A percentile compares a stretch with the other conserved stretches of the same genome.
Conservation (phyloP, 78 protist species). For the Dictyostelium capitatum region DNA sequence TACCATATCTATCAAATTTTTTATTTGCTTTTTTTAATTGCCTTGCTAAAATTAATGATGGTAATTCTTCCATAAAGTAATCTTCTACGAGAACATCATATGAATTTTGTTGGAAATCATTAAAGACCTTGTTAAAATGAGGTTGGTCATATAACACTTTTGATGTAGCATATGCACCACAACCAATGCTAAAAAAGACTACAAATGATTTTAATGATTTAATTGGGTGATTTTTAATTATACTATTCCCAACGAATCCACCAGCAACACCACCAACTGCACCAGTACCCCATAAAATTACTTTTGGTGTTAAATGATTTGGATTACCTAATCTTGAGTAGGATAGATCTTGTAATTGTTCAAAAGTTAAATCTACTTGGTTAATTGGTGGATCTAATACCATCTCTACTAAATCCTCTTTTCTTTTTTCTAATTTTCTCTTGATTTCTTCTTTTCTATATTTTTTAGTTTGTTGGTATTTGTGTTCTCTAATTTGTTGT, state of each 20-base stretch:
- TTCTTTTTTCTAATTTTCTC: not conserved
- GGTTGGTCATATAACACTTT: not conserved
- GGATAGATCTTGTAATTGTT: too few species aligned
- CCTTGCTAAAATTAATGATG: not conserved
- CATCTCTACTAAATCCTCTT: not conserved
- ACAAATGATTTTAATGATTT: not conserved
- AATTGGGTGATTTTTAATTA: not conserved
- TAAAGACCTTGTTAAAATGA: not conserved
- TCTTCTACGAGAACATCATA: not conserved
- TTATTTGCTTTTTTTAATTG: not conserved
- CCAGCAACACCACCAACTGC: not conserved
- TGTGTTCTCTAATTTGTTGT: not conserved
- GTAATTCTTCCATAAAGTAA: not conserved
- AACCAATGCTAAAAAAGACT: not conserved
- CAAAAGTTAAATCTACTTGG: not conserved
- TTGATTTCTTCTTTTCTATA: not conserved
- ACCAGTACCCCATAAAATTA: not conserved
- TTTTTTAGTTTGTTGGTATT: not conserved
- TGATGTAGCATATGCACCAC: not conserved
- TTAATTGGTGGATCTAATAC: not conserved
- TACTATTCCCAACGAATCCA: slow-evolving; percentile 2
- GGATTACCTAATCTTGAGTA: too few species aligned
- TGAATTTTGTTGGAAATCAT: not conserved
- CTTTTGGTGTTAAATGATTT: not conserved
- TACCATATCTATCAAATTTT: not conserved